Conservation (phyloP, 1,284 basidiomycete genomes). For the Omphalotus olearius region DNA sequence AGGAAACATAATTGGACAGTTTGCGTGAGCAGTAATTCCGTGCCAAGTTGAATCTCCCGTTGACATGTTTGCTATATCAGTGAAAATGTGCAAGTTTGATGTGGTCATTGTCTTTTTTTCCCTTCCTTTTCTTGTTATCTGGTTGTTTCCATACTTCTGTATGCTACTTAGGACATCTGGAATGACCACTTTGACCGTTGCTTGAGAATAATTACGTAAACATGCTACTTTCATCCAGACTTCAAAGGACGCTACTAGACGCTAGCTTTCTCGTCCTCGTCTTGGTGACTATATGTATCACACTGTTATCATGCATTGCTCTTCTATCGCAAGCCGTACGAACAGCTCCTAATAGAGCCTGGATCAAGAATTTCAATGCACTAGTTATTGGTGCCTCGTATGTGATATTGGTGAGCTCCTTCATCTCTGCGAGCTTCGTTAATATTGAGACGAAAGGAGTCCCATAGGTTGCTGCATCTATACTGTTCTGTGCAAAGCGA, state of each 20-base stretch:
- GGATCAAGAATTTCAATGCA: constrained; percentile 59
- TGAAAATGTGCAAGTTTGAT: constrained; percentile 39
- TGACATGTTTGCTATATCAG: constrained; percentile 18
- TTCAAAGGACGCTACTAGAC: constrained; percentile 36
- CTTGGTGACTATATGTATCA: constrained; percentile 48
- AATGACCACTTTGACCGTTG: constrained; percentile 6
- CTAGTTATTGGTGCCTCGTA: constrained; percentile 64
- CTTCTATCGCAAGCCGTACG: constrained; percentile 68
- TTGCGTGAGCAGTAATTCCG: constrained; percentile 41
- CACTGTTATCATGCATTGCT: constrained; percentile 57
- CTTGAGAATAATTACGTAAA: constrained; percentile 3
- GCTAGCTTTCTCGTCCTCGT: constrained; percentile 48
- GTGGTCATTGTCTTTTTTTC: constrained; percentile 8
- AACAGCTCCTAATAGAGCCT: constrained; percentile 47
- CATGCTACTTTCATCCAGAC: constrained; percentile 23
- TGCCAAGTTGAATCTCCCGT: not conserved
- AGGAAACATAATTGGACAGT: constrained; percentile 62
- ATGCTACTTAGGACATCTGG: constrained; percentile 6
- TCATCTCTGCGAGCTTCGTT: not conserved
- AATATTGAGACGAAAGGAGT: not conserved
- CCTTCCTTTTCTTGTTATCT: not conserved
- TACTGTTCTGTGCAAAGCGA: constrained; percentile 62
- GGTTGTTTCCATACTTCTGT: constrained; percentile 1
- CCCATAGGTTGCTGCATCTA: constrained; percentile 44
- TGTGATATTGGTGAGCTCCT: constrained; percentile 51